These are phyloP conservation scores for Penicillium aurantiogriseum DNA, from an alignment of 2,329 filamentous ascomycete species.

Conservation along the genomic window DNA sequence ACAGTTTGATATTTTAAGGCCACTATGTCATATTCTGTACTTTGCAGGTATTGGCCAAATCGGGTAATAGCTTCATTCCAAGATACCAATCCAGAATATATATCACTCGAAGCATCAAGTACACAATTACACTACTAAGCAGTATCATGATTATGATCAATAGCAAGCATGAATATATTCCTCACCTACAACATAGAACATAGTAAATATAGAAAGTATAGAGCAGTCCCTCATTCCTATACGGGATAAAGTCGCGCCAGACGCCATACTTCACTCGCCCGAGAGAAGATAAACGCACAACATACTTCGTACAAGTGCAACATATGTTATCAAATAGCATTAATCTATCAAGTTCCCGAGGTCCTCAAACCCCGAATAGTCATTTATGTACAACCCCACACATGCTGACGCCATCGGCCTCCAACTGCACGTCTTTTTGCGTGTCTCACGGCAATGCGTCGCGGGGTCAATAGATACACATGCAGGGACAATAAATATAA, in stretches of 20 bases:
- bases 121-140: no score
- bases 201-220: background rate
- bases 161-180: background rate
- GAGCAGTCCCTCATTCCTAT: background rate
- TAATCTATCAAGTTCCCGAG: no score
- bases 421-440: constrained; percentile 26
- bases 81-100: background rate
- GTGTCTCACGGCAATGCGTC: background rate
- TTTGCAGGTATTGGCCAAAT: background rate
- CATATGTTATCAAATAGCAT: background rate
- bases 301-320: background rate
- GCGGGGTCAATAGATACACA: constrained; percentile 13
- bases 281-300: background rate
- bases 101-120: background rate
- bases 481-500: constrained; percentile 13
- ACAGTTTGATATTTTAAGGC: background rate
- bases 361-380: background rate
- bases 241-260: background rate
- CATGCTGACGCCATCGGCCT: constrained; percentile 28
- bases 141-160: background rate
- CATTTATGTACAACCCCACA: background rate
- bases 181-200: background rate
- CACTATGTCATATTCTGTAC: background rate
- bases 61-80: background rate
- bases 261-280: background rate